These are phyloP conservation scores for Cicer pinnatifidum DNA, from an alignment of 306 rosid genomes.

Conservation along the genomic window DNA sequence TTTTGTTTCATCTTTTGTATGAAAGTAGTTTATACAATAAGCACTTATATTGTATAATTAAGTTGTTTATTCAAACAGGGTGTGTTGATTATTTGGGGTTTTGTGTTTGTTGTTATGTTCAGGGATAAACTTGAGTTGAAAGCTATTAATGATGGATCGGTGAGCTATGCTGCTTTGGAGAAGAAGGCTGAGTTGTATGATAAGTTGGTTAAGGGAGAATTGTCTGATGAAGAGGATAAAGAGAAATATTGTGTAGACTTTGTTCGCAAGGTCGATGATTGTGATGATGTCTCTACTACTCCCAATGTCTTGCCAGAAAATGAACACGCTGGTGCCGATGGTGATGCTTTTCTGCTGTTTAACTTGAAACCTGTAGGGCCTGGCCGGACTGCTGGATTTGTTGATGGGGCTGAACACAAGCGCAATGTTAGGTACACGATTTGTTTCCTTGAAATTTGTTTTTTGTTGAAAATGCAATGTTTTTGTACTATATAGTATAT, in stretches of 20 bases:
- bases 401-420: conserved; percentile 71
- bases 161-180: conserved; percentile 84
- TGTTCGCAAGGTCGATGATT: conserved; percentile 68
- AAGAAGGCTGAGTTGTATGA: conserved; percentile 80
- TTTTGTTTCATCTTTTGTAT: no score
- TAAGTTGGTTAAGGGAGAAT: conserved; percentile 77
- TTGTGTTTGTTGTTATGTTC: conserved; percentile 16
- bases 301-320: conserved; percentile 40
- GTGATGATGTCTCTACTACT: conserved; percentile 48
- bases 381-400: conserved; percentile 59
- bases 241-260: conserved; percentile 96
- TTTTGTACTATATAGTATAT: conserved; percentile 9
- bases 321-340: conserved; percentile 51
- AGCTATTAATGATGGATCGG: conserved; percentile 83
- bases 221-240: conserved; percentile 85
- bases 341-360: conserved; percentile 55
- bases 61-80: no score
- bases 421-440: conserved; percentile 75
- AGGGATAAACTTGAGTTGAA: conserved; percentile 95
- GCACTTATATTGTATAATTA: no score
- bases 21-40: no score
- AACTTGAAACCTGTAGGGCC: conserved; percentile 57
- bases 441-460: not conserved
- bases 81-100: not conserved
- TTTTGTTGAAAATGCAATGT: not conserved